A percentile compares a stretch with the other conserved stretches of the same genome.
Conservation (phyloP, 2,329 filamentous ascomycete genomes). For the Ceratocystis albifundus region DNA sequence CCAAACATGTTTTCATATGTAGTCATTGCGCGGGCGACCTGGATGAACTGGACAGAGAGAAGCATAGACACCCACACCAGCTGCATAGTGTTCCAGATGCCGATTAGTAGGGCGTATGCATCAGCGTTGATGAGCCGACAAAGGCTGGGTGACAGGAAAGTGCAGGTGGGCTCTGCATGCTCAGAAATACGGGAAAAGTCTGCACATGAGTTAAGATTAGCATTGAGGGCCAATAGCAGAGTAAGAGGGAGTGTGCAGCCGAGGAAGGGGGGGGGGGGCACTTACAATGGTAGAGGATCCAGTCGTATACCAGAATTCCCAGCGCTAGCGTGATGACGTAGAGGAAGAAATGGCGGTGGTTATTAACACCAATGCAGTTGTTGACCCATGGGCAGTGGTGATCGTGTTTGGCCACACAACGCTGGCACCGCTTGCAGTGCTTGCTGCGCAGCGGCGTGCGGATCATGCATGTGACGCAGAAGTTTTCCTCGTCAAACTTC, state of each 20-base stretch:
- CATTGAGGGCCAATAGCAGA: background rate
- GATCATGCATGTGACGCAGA: slow-evolving; percentile 91
- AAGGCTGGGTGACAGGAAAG: slow-evolving; percentile 59
- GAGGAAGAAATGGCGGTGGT: slow-evolving; percentile 87
- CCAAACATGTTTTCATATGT: slow-evolving; percentile 96
- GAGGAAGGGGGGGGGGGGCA: slow-evolving; percentile 9
- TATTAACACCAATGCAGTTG: slow-evolving; percentile 92
- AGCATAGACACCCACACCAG: slow-evolving; percentile 97
- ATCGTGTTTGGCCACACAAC: slow-evolving; percentile 92
- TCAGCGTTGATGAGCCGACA: slow-evolving; percentile 72
- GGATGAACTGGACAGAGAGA: slow-evolving; percentile 81
- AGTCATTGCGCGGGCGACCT: slow-evolving; percentile 84
- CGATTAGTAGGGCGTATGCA: slow-evolving; percentile 68
- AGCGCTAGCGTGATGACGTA: slow-evolving; percentile 70
- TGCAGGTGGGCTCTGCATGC: slow-evolving; percentile 49
- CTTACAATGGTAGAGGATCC: slow-evolving; percentile 61
- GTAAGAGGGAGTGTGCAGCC: background rate
- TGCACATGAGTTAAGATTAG: slow-evolving; percentile 31
- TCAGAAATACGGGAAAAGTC: slow-evolving; percentile 52
- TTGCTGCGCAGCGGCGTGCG: slow-evolving; percentile 86
- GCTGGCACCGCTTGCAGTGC: slow-evolving; percentile 81
- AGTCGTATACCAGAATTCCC: slow-evolving; percentile 62
- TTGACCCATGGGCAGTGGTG: slow-evolving; percentile 98
- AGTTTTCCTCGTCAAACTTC: slow-evolving; percentile 90
- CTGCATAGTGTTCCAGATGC: slow-evolving; percentile 70